Percentiles rank a stretch among this genome's conserved stretches.
Evolutionary conservation across 306 rosid species (phyloP).

Genomic region (Phaseolus lunatus): DNA sequence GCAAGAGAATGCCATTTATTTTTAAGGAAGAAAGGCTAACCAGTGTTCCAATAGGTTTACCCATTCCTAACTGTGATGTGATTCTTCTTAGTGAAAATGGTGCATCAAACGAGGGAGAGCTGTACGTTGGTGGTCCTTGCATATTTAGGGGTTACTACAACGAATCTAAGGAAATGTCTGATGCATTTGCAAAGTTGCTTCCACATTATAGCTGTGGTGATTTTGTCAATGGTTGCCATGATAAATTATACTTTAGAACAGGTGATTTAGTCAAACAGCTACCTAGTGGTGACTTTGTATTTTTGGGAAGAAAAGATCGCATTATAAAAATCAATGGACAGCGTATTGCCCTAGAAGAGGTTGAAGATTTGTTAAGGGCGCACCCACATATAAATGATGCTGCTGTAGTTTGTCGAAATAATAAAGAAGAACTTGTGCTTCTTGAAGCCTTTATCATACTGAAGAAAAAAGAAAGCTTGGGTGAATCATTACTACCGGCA

Average conservation of each 20-base stretch:
- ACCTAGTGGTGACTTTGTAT: conserved; percentile 77
- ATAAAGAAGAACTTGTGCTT: conserved; percentile 53
- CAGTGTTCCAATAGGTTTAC: conserved; percentile 90
- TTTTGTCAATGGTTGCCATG: conserved; percentile 43
- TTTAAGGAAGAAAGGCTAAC: conserved; percentile 64
- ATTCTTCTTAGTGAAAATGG: conserved; percentile 62
- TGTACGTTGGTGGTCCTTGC: conserved; percentile 83
- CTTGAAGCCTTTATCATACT: conserved; percentile 75
- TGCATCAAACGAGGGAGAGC: conserved; percentile 69
- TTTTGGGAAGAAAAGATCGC: conserved; percentile 91
- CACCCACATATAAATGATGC: conserved; percentile 74
- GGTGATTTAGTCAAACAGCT: conserved; percentile 79
- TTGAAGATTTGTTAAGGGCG: conserved; percentile 71
- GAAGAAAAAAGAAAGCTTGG: conserved; percentile 53
- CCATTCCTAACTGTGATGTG: conserved; percentile 79
- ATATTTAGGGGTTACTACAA: conserved; percentile 70
- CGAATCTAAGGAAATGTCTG: conserved; percentile 51
- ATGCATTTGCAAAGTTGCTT: conserved; percentile 55
- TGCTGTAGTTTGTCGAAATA: conserved; percentile 65
- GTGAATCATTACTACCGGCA: conserved; percentile 58
- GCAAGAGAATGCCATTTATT: conserved; percentile 81
- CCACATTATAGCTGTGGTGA: conserved; percentile 41
- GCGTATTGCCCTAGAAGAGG: conserved; percentile 80
- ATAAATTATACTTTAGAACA: conserved; percentile 63
- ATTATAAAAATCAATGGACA: conserved; percentile 78